Percentiles rank a stretch among this genome's conserved stretches.
Conservation (phyloP, 2,329 filamentous ascomycete genomes). For the Pyrenochaeta sp. region DNA sequence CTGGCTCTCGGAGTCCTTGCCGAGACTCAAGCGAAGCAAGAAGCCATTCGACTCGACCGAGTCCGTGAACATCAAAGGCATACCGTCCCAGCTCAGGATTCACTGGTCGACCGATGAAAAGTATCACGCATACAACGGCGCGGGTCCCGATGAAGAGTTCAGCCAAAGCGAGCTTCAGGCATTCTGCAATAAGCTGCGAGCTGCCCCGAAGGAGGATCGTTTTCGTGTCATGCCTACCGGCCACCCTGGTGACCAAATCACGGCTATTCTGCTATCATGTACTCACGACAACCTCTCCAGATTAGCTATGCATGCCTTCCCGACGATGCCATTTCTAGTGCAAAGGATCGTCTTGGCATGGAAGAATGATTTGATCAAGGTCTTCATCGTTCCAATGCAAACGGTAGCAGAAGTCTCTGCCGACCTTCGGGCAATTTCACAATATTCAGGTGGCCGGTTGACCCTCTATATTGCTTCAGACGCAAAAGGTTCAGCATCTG, state of each 20-base stretch:
- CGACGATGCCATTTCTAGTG: constrained; percentile 45
- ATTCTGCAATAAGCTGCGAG: constrained; percentile 54
- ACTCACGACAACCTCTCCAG: constrained; percentile 46
- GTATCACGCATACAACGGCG: constrained; percentile 56
- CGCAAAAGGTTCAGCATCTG: constrained; percentile 26
- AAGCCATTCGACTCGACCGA: constrained; percentile 25
- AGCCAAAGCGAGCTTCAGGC: constrained; percentile 62
- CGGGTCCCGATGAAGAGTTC: constrained; percentile 55
- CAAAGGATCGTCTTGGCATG: constrained; percentile 43
- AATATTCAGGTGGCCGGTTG: constrained; percentile 38
- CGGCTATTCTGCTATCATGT: constrained; percentile 51
- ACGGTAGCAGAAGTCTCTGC: constrained; percentile 38
- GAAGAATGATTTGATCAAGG: constrained; percentile 42
- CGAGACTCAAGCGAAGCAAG: constrained; percentile 18
- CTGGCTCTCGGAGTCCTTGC: constrained; percentile 39
- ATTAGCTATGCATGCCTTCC: constrained; percentile 56
- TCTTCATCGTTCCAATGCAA: constrained; percentile 48
- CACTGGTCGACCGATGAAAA: constrained; percentile 32
- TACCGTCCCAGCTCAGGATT: constrained; percentile 27
- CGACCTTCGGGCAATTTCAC: constrained; percentile 50
- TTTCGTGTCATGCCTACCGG: constrained; percentile 51
- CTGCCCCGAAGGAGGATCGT: constrained; percentile 54
- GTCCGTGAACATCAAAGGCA: constrained; percentile 35
- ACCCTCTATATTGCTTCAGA: constrained; percentile 46
- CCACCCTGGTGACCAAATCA: constrained; percentile 57